Evolutionary conservation across 371 early-diverging fungal species (phyloP), one percentile per base, ranked within the genome.

Genomic region (Apophysomyces trapeziformis): DNA sequence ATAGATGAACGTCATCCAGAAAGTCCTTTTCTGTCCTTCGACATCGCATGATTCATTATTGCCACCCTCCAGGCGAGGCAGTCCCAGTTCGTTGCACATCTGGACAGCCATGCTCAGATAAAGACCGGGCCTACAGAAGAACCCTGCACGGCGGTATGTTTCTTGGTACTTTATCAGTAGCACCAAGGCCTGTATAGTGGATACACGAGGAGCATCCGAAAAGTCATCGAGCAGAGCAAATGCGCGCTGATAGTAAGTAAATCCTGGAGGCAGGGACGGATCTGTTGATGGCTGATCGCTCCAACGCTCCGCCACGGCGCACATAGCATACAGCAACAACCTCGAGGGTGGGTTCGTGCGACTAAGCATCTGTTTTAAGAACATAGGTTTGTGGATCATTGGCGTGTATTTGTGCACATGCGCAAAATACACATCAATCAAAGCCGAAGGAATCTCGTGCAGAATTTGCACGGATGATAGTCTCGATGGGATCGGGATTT

Each of bases 31-130:
- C 50, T 69, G 71, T 7, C 69, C 66, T 58, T 83, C 80, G 2
- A 71, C 21, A 63, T 68, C 74, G 57, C 70, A 35, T 38, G 69
- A 38, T 46, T 81, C 72, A 44, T 16, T 26, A 76, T 60, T 78
- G 83, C 37, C 71, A 78, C 58, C 78, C 9, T 85, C 56, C 13
- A 72, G 44, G 45, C 71, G 67, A 4, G 76, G 60, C 13, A 90
- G 68, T 11, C 89, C 89, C 3, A 95, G 72, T 60, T 92, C 93
- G 61, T 88, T 80, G 13, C 90, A 88, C 90, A 93, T 93, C 16
- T 87, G 80, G 11, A 90, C 86, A 21, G 93, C 95, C 86, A 77
- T 74, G 1, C 78, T 69, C 9, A 82, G 61, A 61, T 73, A 82
- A 8, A 73, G 57, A 37, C 76, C 68, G 0, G 83, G 73, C 2